A percentile compares a stretch with the other conserved stretches of the same genome.
Evolutionary conservation across 1,139 yeast genomes (phyloP).

Genomic region (Suhomyces atakaporum): DNA sequence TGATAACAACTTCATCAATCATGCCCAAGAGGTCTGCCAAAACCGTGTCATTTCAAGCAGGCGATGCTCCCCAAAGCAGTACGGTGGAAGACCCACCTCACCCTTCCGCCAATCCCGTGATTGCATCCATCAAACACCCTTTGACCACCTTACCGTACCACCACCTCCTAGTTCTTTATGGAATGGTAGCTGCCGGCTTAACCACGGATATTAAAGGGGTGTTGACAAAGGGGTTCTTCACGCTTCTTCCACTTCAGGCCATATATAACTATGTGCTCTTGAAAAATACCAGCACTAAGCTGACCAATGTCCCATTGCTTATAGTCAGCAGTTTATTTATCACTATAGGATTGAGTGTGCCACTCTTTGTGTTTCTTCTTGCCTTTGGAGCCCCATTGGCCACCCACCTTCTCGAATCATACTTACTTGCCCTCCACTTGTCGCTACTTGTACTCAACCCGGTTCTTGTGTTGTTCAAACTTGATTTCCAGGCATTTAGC

Average conservation of each 20-base stretch:
- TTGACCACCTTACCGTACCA: constrained; percentile 49
- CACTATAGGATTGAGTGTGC: constrained; percentile 49
- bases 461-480: constrained; percentile 58
- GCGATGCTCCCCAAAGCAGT: constrained; percentile 3
- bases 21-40: constrained; percentile 16
- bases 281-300: constrained; percentile 19
- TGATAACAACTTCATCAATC: not conserved
- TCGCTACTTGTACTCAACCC: constrained; percentile 66
- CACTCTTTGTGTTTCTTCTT: constrained; percentile 54
- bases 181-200: constrained; percentile 38
- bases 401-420: constrained; percentile 57
- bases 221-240: constrained; percentile 31
- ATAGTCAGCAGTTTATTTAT: constrained; percentile 40
- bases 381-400: constrained; percentile 88
- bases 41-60: constrained; percentile 17
- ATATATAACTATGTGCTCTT: constrained; percentile 30
- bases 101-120: constrained; percentile 1
- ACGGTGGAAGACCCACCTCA: constrained; percentile 1
- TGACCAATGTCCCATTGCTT: constrained; percentile 35
- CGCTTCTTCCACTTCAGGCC: constrained; percentile 28
- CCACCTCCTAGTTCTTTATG: constrained; percentile 38
- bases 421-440: constrained; percentile 64
- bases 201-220: constrained; percentile 29
- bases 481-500: constrained; percentile 44
- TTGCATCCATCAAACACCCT: constrained; percentile 10